A percentile compares a stretch with the other conserved stretches of the same genome.
Conservation (phyloP, 768 basidiomycete species). For the Tylopilus balloui region DNA sequence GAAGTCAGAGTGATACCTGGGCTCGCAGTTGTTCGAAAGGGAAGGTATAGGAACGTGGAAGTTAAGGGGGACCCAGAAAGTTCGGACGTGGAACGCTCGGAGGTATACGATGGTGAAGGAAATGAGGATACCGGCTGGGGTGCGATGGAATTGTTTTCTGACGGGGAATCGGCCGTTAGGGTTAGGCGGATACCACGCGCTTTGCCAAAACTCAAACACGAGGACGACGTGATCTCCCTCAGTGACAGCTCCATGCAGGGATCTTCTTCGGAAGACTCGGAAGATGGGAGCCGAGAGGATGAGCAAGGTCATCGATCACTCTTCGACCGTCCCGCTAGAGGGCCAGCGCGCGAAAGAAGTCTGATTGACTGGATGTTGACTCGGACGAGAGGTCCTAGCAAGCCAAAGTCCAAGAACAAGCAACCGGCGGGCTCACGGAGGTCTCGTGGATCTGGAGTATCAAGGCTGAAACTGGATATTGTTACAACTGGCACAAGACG, state of each 20-base stretch:
- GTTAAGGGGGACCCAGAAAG: slow-evolving; percentile 66
- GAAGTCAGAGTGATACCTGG: slow-evolving; percentile 47
- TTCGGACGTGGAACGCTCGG: slow-evolving; percentile 35
- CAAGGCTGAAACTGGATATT: slow-evolving; percentile 37
- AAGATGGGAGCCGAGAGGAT: slow-evolving; percentile 24
- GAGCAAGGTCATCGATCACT: slow-evolving; percentile 35
- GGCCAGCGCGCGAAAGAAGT: slow-evolving; percentile 36
- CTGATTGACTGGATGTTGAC: slow-evolving; percentile 70
- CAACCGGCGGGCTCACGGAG: slow-evolving; percentile 12
- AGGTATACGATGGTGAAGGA: not conserved
- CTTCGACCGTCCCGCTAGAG: slow-evolving; percentile 19
- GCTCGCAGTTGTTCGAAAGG: slow-evolving; percentile 41
- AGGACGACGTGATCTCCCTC: slow-evolving; percentile 22
- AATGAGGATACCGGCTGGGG: not conserved
- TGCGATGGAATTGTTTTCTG: slow-evolving; percentile 10
- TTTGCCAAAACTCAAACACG: not conserved
- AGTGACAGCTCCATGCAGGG: slow-evolving; percentile 12
- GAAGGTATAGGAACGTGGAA: slow-evolving; percentile 34
- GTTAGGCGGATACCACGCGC: slow-evolving; percentile 21
- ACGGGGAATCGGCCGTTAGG: slow-evolving; percentile 14
- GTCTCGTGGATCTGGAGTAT: slow-evolving; percentile 4
- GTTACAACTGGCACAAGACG: slow-evolving; percentile 35
- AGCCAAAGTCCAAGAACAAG: slow-evolving; percentile 14
- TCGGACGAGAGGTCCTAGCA: slow-evolving; percentile 31
- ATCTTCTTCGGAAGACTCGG: slow-evolving; percentile 15